These are phyloP conservation scores for Phycomyces blakesleeanus DNA, from an alignment of 192 early-diverging fungal genomes.

Conservation along the genomic window DNA sequence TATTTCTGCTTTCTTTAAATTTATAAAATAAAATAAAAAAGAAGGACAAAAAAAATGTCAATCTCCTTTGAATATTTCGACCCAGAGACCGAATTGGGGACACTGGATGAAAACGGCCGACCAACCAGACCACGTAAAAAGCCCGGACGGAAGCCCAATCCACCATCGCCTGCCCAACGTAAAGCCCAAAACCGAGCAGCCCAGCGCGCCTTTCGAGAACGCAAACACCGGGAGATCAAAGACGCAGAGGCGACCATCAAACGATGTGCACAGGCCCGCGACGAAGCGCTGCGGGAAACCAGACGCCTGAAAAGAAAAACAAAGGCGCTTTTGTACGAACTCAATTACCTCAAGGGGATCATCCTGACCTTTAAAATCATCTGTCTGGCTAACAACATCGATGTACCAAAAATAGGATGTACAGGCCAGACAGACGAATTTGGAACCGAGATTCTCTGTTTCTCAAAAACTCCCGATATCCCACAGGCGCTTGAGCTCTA, in stretches of 20 bases:
- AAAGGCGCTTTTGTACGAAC: constrained; percentile 42
- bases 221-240: constrained; percentile 74
- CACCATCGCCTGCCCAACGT: constrained; percentile 53
- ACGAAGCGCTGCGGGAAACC: constrained; percentile 42
- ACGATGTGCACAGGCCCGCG: constrained; percentile 54
- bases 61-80: constrained; percentile 34
- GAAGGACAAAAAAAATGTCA: no score
- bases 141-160: constrained; percentile 59
- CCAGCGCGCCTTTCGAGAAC: constrained; percentile 83
- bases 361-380: constrained; percentile 37
- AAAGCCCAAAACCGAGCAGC: constrained; percentile 84
- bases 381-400: constrained; percentile 21
- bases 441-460: constrained; percentile 5
- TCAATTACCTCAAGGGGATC: constrained; percentile 46
- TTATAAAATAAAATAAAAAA: no score
- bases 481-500: constrained; percentile 13
- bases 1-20: no score
- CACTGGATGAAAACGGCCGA: constrained; percentile 9
- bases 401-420: constrained; percentile 18
- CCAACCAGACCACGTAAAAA: constrained; percentile 51
- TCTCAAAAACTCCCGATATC: constrained; percentile 5
- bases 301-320: constrained; percentile 38
- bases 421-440: constrained; percentile 11
- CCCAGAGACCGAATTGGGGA: constrained; percentile 15
- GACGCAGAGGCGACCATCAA: constrained; percentile 71